These are phyloP conservation scores for Maudiozyma bulderi DNA, from an alignment of 805 yeast species.

Conservation along the genomic window DNA sequence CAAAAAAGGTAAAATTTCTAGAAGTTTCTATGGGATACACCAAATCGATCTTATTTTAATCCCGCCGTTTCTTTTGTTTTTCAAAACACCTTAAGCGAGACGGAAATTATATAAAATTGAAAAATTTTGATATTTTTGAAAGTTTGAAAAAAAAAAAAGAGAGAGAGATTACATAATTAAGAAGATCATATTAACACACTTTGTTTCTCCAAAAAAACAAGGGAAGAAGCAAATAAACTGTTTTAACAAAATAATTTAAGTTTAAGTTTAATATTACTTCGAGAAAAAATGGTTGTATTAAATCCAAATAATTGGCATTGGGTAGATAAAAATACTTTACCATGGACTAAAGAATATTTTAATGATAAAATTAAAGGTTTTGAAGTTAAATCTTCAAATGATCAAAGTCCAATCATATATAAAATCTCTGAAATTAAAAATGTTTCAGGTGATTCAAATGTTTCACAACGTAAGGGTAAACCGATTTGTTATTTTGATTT, in stretches of 20 bases:
- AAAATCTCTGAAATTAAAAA: conserved; percentile 34
- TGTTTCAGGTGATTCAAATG: conserved; percentile 68
- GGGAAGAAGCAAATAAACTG: too few species aligned
- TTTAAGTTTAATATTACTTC: too few species aligned
- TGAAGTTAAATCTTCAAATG: conserved; percentile 8
- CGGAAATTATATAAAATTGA: too few species aligned
- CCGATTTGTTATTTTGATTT: conserved; percentile 68
- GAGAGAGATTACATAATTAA: too few species aligned
- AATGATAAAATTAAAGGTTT: conserved; percentile 28
- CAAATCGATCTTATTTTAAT: too few species aligned
- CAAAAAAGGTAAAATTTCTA: neutral
- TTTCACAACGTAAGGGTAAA: conserved; percentile 75
- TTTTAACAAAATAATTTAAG: too few species aligned
- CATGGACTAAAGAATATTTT: conserved; percentile 51
- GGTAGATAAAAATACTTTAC: conserved; percentile 59
- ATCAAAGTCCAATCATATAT: conserved; percentile 12
- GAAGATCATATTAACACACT: too few species aligned
- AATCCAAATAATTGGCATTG: conserved; percentile 75
- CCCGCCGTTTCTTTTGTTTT: neutral
- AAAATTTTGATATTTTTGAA: too few species aligned
- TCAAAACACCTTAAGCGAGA: too few species aligned
- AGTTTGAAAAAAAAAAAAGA: too few species aligned
- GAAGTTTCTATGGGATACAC: neutral
- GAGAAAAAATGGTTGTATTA: conserved; percentile 46
- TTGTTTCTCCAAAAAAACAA: too few species aligned